phyloP scores from a whole-genome alignment of 140 eudicot species.

The Ambrosia hybrid region DNA sequence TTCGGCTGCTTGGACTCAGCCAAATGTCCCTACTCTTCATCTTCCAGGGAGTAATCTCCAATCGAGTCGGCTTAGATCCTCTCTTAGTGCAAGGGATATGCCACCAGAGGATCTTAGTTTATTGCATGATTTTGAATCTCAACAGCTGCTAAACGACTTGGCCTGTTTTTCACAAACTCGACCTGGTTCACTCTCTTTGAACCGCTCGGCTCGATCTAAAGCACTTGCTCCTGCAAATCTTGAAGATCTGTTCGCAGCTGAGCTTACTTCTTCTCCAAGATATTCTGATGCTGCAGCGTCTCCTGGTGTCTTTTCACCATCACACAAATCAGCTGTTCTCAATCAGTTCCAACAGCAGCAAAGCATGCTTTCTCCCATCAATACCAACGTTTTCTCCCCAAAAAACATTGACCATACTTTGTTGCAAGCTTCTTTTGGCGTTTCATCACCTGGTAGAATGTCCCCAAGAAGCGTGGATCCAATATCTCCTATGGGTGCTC shows the following conservation, averaged over 20 bases:
- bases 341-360: conserved; percentile 87
- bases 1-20: conserved; percentile 74
- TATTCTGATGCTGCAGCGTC: conserved; percentile 54
- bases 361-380: conserved; percentile 75
- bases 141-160: conserved; percentile 57
- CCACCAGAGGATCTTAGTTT: conserved; percentile 62
- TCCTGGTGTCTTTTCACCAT: conserved; percentile 68
- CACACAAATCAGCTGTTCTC: conserved; percentile 71
- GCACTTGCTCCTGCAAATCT: conserved; percentile 80
- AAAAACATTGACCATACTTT: conserved; percentile 52
- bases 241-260: conserved; percentile 76
- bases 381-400: conserved; percentile 71
- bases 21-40: conserved; percentile 80
- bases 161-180: conserved; percentile 64
- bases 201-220: conserved; percentile 53
- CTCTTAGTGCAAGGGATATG: conserved; percentile 80
- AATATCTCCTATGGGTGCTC: conserved; percentile 61
- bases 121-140: conserved; percentile 68
- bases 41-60: conserved; percentile 90
- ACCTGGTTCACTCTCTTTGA: conserved; percentile 52
- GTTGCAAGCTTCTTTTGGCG: conserved; percentile 61
- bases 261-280: conserved; percentile 71
- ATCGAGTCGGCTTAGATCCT: conserved; percentile 82
- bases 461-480: conserved; percentile 87
- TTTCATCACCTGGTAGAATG: conserved; percentile 69